Base-by-base conservation (phyloP, 2,329 filamentous ascomycete species). In the Dothideomycetes sp. region DNA sequence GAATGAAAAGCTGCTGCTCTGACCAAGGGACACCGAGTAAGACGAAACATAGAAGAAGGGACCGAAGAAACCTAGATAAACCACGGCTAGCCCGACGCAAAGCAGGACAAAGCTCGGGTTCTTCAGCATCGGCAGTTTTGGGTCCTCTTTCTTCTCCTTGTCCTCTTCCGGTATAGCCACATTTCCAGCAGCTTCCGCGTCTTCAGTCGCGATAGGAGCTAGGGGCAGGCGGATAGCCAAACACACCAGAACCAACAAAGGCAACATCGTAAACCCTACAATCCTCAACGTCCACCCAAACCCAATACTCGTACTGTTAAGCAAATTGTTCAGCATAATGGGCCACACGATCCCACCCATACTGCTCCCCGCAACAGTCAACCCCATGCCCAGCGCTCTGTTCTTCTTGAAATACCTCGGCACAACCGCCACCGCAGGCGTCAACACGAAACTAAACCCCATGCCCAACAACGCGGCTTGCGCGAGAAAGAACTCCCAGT, bases 231-330 rank as follows among this genome's bases (percentile, higher is more conserved):
- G 33, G n/a, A 43, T 9, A 11, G 36, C 33, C 2, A 41, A 16
- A 14, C 45, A 36, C 7, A 63, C 52, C 24, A 69, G 58, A 1
- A 47, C 19, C 17, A 70, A 45, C 5, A 70, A 41, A 0, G 61
- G 62, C 2, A 72, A 45, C 43, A 70, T 66, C 39, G 72, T 49
- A 41, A 77, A 75, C 0, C 62, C 72, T 5, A 69, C 53, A 24
- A 72, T 59, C 4, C 72, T 58, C 1, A 75, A 61, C 0, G 67
- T 58, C 72, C 72, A 76, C 5, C 59, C 65, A 39, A 75, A 77
- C 2, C 72, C 69, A 4, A 76, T 44, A 52, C 43, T 43, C 0
- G 61, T 52, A 17, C 52, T 51, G 39, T 68, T 66, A 7, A 77
- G 54, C 53, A 77, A 57, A 42, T 66, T 43, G 15, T 65, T 31